phyloP scores from a whole-genome alignment of 2,329 filamentous ascomycete genomes.

The Cladosporium sp. region DNA sequence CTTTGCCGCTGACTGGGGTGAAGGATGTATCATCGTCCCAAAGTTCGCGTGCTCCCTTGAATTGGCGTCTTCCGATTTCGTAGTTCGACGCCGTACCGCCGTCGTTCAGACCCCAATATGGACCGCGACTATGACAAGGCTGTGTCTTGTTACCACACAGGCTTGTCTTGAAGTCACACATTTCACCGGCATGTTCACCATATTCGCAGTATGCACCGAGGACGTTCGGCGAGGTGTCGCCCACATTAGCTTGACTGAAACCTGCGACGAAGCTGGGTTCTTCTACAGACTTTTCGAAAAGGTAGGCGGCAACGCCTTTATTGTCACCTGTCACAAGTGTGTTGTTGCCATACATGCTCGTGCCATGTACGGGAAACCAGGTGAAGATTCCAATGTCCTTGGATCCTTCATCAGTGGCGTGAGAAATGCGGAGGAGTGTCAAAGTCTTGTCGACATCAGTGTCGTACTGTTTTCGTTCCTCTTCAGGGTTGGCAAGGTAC shows the following conservation, averaged over 20 bases:
- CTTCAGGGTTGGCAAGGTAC: slow-evolving; percentile 77
- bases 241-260: slow-evolving; percentile 87
- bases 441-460: slow-evolving; percentile 68
- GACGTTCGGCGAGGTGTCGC: slow-evolving; percentile 85
- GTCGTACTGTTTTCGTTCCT: slow-evolving; percentile 67
- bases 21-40: slow-evolving; percentile 45
- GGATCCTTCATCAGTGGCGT: slow-evolving; percentile 62
- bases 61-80: slow-evolving; percentile 72
- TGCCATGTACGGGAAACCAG: slow-evolving; percentile 91
- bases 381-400: slow-evolving; percentile 78
- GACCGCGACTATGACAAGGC: slow-evolving; percentile 69
- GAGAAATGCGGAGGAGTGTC: slow-evolving; percentile 67
- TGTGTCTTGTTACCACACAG: slow-evolving; percentile 72
- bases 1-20: slow-evolving; percentile 55
- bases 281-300: slow-evolving; percentile 66
- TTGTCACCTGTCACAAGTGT: slow-evolving; percentile 91
- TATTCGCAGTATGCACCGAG: slow-evolving; percentile 87
- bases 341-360: slow-evolving; percentile 86
- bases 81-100: slow-evolving; percentile 63
- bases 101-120: slow-evolving; percentile 62
- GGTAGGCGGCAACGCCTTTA: slow-evolving; percentile 83
- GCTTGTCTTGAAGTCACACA: slow-evolving; percentile 74
- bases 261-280: slow-evolving; percentile 74
- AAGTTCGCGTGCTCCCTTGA: slow-evolving; percentile 53
- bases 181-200: slow-evolving; percentile 56